A percentile compares a stretch with the other conserved stretches of the same genome.
Conservation (phyloP, 192 early-diverging fungal genomes). For the Lobulomyces angularis region DNA sequence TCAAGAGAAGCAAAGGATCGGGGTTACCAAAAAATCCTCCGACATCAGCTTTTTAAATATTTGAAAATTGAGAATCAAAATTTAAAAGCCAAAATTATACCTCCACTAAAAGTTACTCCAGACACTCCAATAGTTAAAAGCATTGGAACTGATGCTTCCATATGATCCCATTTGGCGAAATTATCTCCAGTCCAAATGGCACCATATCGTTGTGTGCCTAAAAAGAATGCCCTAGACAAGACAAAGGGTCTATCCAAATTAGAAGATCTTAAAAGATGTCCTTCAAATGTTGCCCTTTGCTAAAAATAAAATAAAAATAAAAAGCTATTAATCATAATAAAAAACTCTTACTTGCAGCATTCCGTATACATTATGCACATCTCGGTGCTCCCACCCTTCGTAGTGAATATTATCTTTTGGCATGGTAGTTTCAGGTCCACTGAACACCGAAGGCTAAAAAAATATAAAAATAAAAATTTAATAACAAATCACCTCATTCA, state of each 20-base stretch:
- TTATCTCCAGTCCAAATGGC: conserved; percentile 99
- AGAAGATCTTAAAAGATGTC: conserved; percentile 39
- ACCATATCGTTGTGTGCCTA: conserved; percentile 87
- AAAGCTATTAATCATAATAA: conserved; percentile 4
- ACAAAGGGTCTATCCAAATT: conserved; percentile 72
- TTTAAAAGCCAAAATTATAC: conserved; percentile 14
- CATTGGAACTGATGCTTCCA: conserved; percentile 77
- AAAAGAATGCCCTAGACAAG: conserved; percentile 91
- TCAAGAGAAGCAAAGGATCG: conserved; percentile 67
- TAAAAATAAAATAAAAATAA: conserved; percentile 14
- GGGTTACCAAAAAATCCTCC: conserved; percentile 98
- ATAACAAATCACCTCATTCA: conserved; percentile 64
- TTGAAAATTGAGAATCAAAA: conserved; percentile 1
- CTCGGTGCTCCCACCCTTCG: conserved; percentile 83
- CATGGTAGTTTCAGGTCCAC: conserved; percentile 93
- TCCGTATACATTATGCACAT: conserved; percentile 90
- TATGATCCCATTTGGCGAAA: conserved; percentile 74
- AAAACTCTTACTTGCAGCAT: conserved; percentile 40
- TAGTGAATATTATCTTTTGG: conserved; percentile 84
- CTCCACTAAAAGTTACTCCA: conserved; percentile 81
- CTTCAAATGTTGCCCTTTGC: conserved; percentile 78
- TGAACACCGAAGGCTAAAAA: conserved; percentile 75
- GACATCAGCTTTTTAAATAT: conserved; percentile 61
- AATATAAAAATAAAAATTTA: conserved; percentile 6
- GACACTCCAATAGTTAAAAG: conserved; percentile 70